These are phyloP conservation scores for Podospora sp. DNA, from an alignment of 495 filamentous ascomycete species.

Conservation along the genomic window DNA sequence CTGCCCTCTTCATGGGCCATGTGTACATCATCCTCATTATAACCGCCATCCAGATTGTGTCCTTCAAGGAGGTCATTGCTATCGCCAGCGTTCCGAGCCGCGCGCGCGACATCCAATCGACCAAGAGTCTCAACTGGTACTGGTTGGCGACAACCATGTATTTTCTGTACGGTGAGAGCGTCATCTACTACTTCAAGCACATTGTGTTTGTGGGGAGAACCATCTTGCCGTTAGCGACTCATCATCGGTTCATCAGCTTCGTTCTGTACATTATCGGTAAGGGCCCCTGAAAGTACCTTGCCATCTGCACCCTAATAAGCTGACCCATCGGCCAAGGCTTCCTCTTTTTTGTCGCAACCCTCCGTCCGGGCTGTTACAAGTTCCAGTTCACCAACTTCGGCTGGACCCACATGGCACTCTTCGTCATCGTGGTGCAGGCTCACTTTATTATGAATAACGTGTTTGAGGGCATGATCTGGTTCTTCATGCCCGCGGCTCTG, in stretches of 20 bases:
- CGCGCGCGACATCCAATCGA: constrained; percentile 88
- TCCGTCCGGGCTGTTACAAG: constrained; percentile 92
- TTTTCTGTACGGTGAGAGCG: constrained; percentile 96
- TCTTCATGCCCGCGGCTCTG: constrained; percentile 92
- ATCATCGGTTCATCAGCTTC: constrained; percentile 99
- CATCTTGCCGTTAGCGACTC: constrained; percentile 88
- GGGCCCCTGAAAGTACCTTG: constrained; percentile 28
- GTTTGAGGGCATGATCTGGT: constrained; percentile 99
- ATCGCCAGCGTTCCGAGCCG: constrained; percentile 93
- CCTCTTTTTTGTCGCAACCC: constrained; percentile 96
- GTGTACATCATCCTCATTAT: constrained; percentile 94
- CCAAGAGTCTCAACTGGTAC: constrained; percentile 98
- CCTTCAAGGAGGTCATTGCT: constrained; percentile 98
- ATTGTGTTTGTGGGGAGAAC: constrained; percentile 94
- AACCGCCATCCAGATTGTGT: constrained; percentile 91
- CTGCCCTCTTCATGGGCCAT: constrained; percentile 87
- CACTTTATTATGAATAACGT: constrained; percentile 99
- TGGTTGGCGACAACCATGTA: constrained; percentile 99
- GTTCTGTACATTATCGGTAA: constrained; percentile 94
- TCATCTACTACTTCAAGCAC: constrained; percentile 99
- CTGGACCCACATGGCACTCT: constrained; percentile 99
- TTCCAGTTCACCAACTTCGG: constrained; percentile 99
- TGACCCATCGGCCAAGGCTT: constrained; percentile 65
- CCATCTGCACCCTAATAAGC: constrained; percentile 21
- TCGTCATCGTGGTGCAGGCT: constrained; percentile 95